phyloP scores from a whole-genome alignment of 257 asterid genomes.

The Osmanthus fragrans region DNA sequence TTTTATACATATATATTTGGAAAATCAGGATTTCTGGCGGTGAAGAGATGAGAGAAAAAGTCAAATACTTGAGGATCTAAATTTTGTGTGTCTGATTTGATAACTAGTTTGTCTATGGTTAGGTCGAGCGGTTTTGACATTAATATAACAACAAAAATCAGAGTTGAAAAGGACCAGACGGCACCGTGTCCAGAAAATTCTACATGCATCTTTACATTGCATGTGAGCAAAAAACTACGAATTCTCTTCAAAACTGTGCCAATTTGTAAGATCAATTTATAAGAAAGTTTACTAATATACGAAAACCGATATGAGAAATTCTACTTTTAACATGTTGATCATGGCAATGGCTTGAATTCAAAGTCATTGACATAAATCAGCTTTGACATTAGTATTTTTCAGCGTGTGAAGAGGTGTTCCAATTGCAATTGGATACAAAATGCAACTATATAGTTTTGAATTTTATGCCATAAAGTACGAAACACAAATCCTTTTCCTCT shows the following conservation, averaged over 20 bases:
- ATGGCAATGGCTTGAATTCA: not conserved
- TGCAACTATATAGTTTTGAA: not conserved
- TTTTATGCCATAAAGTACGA: not conserved
- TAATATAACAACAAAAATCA: not conserved
- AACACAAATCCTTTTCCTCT: too few relatives aligned
- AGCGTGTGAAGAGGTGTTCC: not conserved
- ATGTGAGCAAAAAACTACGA: too few relatives aligned
- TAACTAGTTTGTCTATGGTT: slow-evolving; percentile 20
- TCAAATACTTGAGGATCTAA: slow-evolving; percentile 22
- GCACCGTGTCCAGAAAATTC: slow-evolving; percentile 23
- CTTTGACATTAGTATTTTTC: not conserved
- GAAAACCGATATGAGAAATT: not conserved
- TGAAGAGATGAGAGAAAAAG: slow-evolving; percentile 15
- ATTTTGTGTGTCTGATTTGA: slow-evolving; percentile 12
- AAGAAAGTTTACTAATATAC: not conserved
- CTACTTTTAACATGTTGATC: not conserved
- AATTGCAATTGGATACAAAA: slow-evolving; percentile 2
- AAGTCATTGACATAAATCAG: not conserved
- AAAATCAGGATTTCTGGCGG: slow-evolving; percentile 16
- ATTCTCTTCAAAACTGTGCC: not conserved
- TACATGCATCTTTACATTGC: not conserved
- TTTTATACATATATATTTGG: not conserved
- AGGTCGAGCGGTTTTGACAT: slow-evolving; percentile 30
- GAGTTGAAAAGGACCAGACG: slow-evolving; percentile 20
- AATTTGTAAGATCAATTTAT: not conserved